A percentile compares a stretch with the other conserved stretches of the same genome.
Evolutionary conservation across 208 protist genomes (phyloP).

Genomic region (Trypanosoma avium): DNA sequence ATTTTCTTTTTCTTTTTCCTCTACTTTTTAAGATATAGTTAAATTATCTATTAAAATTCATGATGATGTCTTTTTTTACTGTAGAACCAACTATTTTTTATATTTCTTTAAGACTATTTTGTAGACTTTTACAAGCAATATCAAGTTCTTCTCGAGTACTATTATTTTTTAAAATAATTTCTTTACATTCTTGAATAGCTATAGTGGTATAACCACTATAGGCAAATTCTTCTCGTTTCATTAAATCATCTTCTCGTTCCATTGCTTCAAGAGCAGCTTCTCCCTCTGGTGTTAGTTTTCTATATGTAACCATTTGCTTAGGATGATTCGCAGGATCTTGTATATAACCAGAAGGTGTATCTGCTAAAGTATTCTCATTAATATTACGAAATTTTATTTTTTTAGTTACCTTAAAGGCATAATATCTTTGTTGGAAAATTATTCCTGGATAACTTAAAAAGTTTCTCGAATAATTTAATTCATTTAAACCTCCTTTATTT

Average conservation of each 20-base stretch:
- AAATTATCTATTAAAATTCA: neutral
- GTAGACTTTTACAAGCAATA: conserved; percentile 30
- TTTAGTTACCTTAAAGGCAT: neutral
- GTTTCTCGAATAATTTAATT: neutral
- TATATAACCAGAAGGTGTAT: conserved; percentile 74
- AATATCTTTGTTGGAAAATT: conserved; percentile 9
- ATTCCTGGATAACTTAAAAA: neutral
- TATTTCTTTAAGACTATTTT: conserved; percentile 36
- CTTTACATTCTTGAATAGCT: conserved; percentile 45
- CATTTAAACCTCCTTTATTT: neutral
- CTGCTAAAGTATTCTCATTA: conserved; percentile 58
- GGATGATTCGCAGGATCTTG: conserved; percentile 58
- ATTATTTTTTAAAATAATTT: conserved; percentile 29
- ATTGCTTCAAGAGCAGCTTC: conserved; percentile 48
- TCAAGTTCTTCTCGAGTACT: conserved; percentile 29
- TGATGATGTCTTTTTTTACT: conserved; percentile 29
- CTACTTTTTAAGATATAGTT: neutral
- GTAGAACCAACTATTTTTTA: conserved; percentile 32
- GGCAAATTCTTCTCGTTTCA: conserved; percentile 48
- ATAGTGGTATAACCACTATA: conserved; percentile 72
- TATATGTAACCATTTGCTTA: conserved; percentile 48
- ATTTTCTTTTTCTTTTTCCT: neutral
- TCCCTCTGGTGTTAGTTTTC: conserved; percentile 20
- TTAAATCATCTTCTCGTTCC: conserved; percentile 51
- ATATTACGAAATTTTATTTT: conserved; percentile 45